Evolutionary conservation across 1,284 basidiomycete genomes (phyloP), one percentile per base, ranked within the genome.

Genomic region (Puccinia hordei): DNA sequence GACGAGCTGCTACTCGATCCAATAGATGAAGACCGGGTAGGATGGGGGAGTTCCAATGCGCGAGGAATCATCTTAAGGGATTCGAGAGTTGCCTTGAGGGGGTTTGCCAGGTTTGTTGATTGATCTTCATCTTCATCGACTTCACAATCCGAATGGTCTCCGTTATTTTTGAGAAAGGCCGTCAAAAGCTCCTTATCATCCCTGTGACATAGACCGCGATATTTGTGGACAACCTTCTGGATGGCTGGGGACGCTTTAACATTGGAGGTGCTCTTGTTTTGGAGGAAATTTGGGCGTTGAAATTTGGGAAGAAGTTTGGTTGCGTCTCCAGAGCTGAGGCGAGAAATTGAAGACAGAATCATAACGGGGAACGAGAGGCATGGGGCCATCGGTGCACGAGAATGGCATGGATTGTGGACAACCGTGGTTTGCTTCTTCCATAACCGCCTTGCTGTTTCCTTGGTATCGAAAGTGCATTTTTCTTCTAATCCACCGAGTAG

Each of bases 61-160:
- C 53, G n/a, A 27, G 53, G 53, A 55, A 55, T 24, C n/a, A n/a
- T 55, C 24, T 55, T 55, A 19, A 55, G 24, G 53, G 24, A 33
- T 17, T 63, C 41, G 35, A 63, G 61, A 30, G 13, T 63, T 22
- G 61, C 61, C 35, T 38, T 38, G 61, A n/a, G n/a, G n/a, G n/a
- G n/a, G n/a, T n/a, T n/a, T n/a, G 33, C 8, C 35, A 35, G 19
- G 61, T 63, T 38, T 3, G 19, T 10, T 12, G 35, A 41, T 35
- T 73, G 22, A 27, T 78, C 65, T 30, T 69, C 65, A 69, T 78
- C 73, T 33, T 65, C 63, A 51, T 63, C 35, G n/a, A 69, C 75
- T 41, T 49, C 33, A 59, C 53, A 65, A 41, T 78, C 75, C 33
- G 59, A 38, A 69, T 69, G 46, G 27, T 65, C 75, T 2, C 51